Conservation (phyloP, 495 filamentous ascomycete species). For the Penicillium bovifimosum region DNA sequence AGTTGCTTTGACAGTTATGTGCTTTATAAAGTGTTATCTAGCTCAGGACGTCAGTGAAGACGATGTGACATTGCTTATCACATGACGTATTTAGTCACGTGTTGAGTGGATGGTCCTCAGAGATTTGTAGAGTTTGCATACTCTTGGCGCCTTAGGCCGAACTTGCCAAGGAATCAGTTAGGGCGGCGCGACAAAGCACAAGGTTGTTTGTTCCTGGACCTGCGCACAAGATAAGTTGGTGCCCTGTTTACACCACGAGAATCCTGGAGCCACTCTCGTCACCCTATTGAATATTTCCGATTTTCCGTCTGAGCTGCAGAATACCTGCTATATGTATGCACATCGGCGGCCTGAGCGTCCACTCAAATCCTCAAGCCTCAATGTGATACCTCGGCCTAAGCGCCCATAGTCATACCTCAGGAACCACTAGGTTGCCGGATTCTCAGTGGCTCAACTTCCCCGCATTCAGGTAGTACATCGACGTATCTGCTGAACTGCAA, state of each 20-base stretch:
- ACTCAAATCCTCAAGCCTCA: not conserved
- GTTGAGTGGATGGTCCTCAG: not conserved
- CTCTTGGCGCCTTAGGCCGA: too few relatives aligned
- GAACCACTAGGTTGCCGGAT: not conserved
- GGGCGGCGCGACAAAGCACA: too few relatives aligned
- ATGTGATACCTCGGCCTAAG: conserved; percentile 12
- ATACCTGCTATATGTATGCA: not conserved
- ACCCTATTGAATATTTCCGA: too few relatives aligned
- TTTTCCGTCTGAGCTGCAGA: not conserved
- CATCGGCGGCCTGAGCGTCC: not conserved
- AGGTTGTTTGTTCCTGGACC: too few relatives aligned
- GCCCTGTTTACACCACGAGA: too few relatives aligned
- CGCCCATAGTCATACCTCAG: not conserved
- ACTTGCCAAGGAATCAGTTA: too few relatives aligned
- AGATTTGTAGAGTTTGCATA: too few relatives aligned
- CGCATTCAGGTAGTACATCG: not conserved
- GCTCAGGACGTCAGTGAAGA: not conserved
- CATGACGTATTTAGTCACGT: not conserved
- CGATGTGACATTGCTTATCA: not conserved
- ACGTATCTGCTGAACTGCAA: too few relatives aligned
- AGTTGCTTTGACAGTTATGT: not conserved
- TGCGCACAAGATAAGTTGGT: too few relatives aligned
- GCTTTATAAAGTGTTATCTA: not conserved
- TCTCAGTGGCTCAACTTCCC: not conserved
- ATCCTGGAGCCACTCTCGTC: too few relatives aligned